Evolutionary conservation across 345 rosid genomes (phyloP).

Genomic region (Aegle marmelos): DNA sequence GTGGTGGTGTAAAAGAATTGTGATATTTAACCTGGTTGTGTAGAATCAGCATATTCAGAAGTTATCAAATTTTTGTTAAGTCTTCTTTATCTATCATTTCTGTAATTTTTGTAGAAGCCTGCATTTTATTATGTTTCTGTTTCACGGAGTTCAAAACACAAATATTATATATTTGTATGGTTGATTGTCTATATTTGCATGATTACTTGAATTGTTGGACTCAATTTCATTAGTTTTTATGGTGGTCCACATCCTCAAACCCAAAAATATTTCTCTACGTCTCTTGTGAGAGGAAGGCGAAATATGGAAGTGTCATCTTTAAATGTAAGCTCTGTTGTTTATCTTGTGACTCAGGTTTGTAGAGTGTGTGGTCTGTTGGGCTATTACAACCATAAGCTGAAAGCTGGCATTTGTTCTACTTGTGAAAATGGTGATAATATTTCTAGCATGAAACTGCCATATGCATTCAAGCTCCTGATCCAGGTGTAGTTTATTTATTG

Average conservation of each 20-base stretch:
- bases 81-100: neutral
- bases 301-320: neutral
- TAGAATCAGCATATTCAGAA: too few species aligned
- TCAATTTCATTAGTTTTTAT: neutral
- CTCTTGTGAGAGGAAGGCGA: neutral
- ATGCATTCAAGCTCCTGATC: conserved; percentile 90
- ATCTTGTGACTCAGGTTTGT: conserved; percentile 59
- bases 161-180: neutral
- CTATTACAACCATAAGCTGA: conserved; percentile 77
- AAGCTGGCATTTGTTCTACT: conserved; percentile 65
- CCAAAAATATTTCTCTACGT: neutral
- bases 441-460: conserved; percentile 82
- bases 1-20: neutral
- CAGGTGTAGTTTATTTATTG: conserved; percentile 45
- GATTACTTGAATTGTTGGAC: neutral
- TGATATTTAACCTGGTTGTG: too few species aligned
- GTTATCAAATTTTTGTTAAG: neutral
- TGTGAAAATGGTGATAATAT: conserved; percentile 81
- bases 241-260: neutral
- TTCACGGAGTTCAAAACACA: neutral
- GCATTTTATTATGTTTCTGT: neutral
- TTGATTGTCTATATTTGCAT: too few species aligned
- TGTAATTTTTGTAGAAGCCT: neutral
- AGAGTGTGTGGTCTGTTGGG: conserved; percentile 85
- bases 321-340: neutral